Conservation (phyloP, 176 grass and related monocot species). For the Sorghum bicolor region Sorghum_bicolor_NCBIv3 NC_012877.2:41357001-41357500, state of each 20-base stretch:
- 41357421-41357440: constrained; percentile 97
- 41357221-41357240: constrained; percentile 66
- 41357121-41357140: background rate
- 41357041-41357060: constrained; percentile 94
- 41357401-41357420: constrained; percentile 96
- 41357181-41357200: constrained; percentile 80
- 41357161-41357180: constrained; percentile 88
- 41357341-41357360: constrained; percentile 95
- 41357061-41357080: background rate
- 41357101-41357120: constrained; percentile 6
- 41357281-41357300: constrained; percentile 84
- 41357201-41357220: constrained; percentile 80
- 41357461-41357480: background rate
- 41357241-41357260: constrained; percentile 58
- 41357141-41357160: constrained; percentile 94
- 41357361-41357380: constrained; percentile 97
- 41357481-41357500: background rate
- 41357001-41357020: constrained; percentile 87
- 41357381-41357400: constrained; percentile 92
- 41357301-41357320: constrained; percentile 81
- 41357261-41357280: constrained; percentile 43
- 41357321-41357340: constrained; percentile 71
- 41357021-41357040: constrained; percentile 91
- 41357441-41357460: constrained; percentile 33
- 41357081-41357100: background rate